Percentiles rank a stretch among this genome's conserved stretches.
Evolutionary conservation across 208 protist genomes (phyloP).

Genomic region (Crithidia brevicula): DNA sequence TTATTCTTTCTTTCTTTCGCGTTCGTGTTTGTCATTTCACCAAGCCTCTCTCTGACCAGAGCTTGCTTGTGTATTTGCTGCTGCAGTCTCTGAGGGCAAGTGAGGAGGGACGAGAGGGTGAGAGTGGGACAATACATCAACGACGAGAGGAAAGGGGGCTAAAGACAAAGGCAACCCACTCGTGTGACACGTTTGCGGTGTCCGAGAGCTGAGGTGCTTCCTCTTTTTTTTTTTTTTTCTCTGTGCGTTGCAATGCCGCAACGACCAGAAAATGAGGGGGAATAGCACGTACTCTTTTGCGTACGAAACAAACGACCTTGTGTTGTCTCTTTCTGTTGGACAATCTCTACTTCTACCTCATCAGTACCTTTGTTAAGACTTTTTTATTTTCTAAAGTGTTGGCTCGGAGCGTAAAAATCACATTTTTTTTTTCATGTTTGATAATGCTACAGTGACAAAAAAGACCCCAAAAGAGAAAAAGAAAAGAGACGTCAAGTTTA

Average conservation of each 20-base stretch:
- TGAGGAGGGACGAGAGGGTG: too few species aligned
- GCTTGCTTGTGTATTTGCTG: too few species aligned
- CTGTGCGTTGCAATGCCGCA: not conserved
- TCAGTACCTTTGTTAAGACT: constrained; percentile 13
- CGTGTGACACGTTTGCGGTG: constrained; percentile 2
- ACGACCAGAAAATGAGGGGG: not conserved
- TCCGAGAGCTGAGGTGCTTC: constrained; percentile 22
- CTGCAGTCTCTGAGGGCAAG: too few species aligned
- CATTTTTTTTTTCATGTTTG: not conserved
- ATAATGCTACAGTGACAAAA: too few species aligned
- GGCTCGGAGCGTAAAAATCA: too few species aligned
- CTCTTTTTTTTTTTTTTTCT: constrained; percentile 7
- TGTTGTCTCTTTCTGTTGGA: constrained; percentile 13
- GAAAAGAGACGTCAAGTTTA: too few species aligned
- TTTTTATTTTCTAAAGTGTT: constrained; percentile 2
- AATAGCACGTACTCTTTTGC: not conserved
- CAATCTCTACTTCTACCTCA: constrained; percentile 6
- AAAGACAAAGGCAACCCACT: too few species aligned
- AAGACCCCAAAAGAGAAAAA: too few species aligned
- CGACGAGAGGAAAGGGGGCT: too few species aligned
- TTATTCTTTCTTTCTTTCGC: constrained; percentile 6
- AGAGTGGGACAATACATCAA: too few species aligned
- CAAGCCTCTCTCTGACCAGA: too few species aligned
- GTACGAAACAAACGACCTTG: constrained; percentile 1
- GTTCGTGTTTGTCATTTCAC: not conserved